Conservation (phyloP, 2,329 filamentous ascomycete species). For the Eutypella sp. region DNA sequence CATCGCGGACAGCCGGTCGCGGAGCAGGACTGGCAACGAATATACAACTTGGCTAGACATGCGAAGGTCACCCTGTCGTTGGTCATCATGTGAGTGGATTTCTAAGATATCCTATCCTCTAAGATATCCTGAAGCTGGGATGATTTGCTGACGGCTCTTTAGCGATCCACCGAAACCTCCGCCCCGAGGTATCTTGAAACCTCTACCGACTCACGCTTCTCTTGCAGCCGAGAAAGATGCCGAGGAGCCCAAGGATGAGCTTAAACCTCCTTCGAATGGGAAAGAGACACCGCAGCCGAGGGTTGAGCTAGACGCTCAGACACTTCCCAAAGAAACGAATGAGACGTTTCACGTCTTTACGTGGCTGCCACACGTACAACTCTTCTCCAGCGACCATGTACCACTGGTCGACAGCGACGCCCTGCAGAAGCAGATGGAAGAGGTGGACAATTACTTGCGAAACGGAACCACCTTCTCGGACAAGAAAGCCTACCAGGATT, state of each 20-base stretch:
- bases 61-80: neutral
- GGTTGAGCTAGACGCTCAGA: neutral
- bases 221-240: neutral
- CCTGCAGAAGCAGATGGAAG: conserved; percentile 4
- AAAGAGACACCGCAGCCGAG: neutral
- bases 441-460: conserved; percentile 11
- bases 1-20: conserved; percentile 25
- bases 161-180: neutral
- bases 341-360: conserved; percentile 18
- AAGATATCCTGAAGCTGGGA: neutral
- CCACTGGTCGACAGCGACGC: neutral
- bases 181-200: neutral
- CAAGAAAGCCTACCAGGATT: conserved; percentile 11
- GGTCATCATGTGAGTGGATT: neutral
- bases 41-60: conserved; percentile 10
- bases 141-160: neutral
- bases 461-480: conserved; percentile 9
- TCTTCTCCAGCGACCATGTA: neutral
- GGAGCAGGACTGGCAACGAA: conserved; percentile 25
- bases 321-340: neutral
- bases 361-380: conserved; percentile 6
- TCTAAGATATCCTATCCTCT: no score
- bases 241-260: neutral
- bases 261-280: neutral
- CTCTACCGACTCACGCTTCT: neutral